Evolutionary conservation across 2,329 filamentous ascomycete species (phyloP), one percentile per base, ranked within the genome.

Genomic region (Sphaerulina vaccinii): DNA sequence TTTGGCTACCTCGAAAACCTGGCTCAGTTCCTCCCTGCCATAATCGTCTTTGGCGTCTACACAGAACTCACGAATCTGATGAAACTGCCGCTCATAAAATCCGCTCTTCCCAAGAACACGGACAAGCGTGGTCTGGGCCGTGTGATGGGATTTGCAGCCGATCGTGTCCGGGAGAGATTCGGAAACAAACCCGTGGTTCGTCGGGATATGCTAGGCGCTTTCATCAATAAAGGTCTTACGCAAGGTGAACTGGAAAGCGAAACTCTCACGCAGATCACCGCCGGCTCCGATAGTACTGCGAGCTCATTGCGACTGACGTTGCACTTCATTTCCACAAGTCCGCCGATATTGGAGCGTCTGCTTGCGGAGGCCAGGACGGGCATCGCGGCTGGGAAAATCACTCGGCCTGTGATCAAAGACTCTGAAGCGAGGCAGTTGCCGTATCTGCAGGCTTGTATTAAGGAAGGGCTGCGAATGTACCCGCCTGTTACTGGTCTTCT

Each of bases 221-320:
- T 81, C 58, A 71, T 80, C 48, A 68, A 69, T 9, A 72, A 75
- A 53, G 73, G 72, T 59, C 61, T 79, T 1, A 65, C 67, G 41
- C 59, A 72, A 65, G 55, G 68, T 13, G 64, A 76, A 58, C 70
- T 65, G 52, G 76, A 67, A 63, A 73, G 66, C 55, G 75, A 78
- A 55, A 72, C 69, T 0, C 55, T 75, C 3, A 67, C 74, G 10
- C 73, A 76, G 51, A 75, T 78, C 35, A 69, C 80, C 4, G 80
- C 80, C 3, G 81, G 81, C 3, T 79, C 79, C 0, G 81, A 84
- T 54, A 82, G 79, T 1, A 81, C 79, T 0, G 79, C 81, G 0
- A 79, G 78, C 0, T 74, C 74, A 1, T 73, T 84, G 8, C 75
- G 81, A 2, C 70, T 75, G 32, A 79, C 75, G 1, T 56, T 83